Evolutionary conservation across 1,284 basidiomycete genomes (phyloP), one percentile per base, ranked within the genome.

Genomic region (Ganoderma sinense): DNA sequence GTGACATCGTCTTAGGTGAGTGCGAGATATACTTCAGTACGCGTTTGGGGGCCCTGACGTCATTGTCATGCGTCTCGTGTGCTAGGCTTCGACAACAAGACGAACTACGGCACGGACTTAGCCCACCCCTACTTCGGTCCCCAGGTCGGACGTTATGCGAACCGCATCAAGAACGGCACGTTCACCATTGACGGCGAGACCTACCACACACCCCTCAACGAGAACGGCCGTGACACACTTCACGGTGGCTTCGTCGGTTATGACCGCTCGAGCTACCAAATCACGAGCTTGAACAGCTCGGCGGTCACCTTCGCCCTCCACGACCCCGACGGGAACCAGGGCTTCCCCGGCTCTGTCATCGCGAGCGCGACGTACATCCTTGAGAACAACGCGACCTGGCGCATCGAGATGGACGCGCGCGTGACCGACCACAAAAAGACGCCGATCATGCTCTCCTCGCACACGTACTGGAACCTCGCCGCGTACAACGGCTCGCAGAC

Each of bases 371-470:
- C 85, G 0, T 87, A 89, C 74, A 79, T 82, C 0, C 85, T 89
- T 2, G 79, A 78, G 53, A 83, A 85, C 60, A 84, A 84, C 4
- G 86, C 84, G 14, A 60, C 58, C 20, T 60, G 20, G 20, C 58
- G 58, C 58, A 41, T 60, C 39, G 58, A 60, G 39, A 60, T 60
- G 58, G 58, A 60, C 39, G 36, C 58, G 11, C 23, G 26, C 7
- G 58, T 60, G 39, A 60, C 58, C n/a, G 58, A 60, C 58, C 0
- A 41, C 58, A 77, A 86, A 73, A 79, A 84, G 80, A 89, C 88
- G 2, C 88, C 88, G 0, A 86, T 89, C 66, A 88, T 89, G 87
- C 76, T 88, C 20, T 88, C 86, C 0, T 85, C 85, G 73, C 88
- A 86, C 77, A 82, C 83, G 55, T 89, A 85, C 76, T 88, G 86